Base-by-base conservation (phyloP, 768 basidiomycete genomes). In the Mycena belliarum region DNA sequence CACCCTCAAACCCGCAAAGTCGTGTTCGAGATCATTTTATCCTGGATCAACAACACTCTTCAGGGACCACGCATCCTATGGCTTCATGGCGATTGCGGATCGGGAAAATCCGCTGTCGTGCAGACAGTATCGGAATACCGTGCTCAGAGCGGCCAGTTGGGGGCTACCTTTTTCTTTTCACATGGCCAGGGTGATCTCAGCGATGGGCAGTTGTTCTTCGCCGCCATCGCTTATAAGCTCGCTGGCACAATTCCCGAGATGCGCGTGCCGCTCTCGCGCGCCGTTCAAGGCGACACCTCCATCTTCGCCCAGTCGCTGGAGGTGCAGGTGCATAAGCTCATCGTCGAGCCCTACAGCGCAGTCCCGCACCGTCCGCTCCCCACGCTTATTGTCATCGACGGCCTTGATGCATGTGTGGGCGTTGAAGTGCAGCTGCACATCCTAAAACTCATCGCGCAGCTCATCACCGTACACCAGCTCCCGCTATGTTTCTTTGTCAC, bases 261-360 rank as follows among this genome's bases (percentile, higher is more conserved):
- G 16, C 63, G 66, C 7, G 60, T 62, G 7, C 64, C 68, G 2
- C 46, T 72, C 18, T 52, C 65, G 4, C 45, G 55, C 1, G 70
- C 68, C 0, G 54, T 72, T 12, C 66, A 72, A 21, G 44, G 35
- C 7, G 66, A 72, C 33, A 57, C 55, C n/a, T 67, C 68, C 41
- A 57, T 72, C 6, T 65, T 71, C 1, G 48, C 59, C 40, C 67
- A 70, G 32, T 67, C 69, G 7, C 66, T 70, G 18, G 69, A 67
- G 33, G 67, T 68, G 37, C 71, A 72, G 23, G 62, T 69, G 53
- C 63, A 67, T 46, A 67, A 67, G 46, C 59, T 72, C 6, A 45
- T 72, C 11, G 23, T 64, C 14, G 63, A 60, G 10, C 68, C 70
- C 15, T 52, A 67, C 21, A 57, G 29, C 7, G 29, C 29, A 32